Evolutionary conservation across 2,329 filamentous ascomycete genomes (phyloP).

Genomic region (Plectosphaerella plurivora): DNA sequence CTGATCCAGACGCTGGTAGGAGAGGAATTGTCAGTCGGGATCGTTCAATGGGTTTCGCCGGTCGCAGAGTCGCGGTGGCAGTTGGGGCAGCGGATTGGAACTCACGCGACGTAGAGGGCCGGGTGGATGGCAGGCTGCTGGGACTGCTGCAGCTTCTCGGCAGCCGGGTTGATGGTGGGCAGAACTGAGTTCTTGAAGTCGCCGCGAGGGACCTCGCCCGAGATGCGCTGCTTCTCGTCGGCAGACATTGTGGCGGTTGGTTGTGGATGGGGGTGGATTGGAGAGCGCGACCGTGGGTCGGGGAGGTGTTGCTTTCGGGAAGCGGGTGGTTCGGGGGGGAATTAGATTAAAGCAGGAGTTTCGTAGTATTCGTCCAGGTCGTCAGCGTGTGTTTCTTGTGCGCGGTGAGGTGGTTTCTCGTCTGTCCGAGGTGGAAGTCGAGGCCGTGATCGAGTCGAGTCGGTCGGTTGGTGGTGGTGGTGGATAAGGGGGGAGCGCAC

Average conservation of each 20-base stretch:
- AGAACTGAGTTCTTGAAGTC: conserved; percentile 59
- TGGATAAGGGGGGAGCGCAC: conserved; percentile 6
- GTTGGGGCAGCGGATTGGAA: conserved; percentile 12
- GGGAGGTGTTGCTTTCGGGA: neutral
- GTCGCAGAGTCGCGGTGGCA: neutral
- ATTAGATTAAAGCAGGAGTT: neutral
- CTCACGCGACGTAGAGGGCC: conserved; percentile 76
- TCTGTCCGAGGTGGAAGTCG: neutral
- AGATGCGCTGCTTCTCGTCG: conserved; percentile 80
- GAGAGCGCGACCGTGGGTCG: no score
- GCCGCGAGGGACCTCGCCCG: conserved; percentile 66
- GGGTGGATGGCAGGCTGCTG: conserved; percentile 67
- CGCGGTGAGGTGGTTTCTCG: no score
- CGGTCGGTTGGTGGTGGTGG: neutral
- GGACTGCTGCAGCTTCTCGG: conserved; percentile 61
- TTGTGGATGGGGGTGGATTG: no score
- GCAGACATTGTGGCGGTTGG: conserved; percentile 11
- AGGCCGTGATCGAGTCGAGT: neutral
- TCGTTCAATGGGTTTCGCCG: neutral
- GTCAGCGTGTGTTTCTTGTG: neutral
- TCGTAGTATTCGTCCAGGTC: neutral
- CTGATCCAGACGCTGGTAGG: conserved; percentile 76
- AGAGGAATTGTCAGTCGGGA: conserved; percentile 2
- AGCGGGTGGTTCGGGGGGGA: neutral
- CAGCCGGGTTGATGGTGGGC: conserved; percentile 74